A percentile compares a stretch with the other conserved stretches of the same genome.
Evolutionary conservation across 495 filamentous ascomycete genomes (phyloP).

Genomic region (Xeromyces bisporus): DNA sequence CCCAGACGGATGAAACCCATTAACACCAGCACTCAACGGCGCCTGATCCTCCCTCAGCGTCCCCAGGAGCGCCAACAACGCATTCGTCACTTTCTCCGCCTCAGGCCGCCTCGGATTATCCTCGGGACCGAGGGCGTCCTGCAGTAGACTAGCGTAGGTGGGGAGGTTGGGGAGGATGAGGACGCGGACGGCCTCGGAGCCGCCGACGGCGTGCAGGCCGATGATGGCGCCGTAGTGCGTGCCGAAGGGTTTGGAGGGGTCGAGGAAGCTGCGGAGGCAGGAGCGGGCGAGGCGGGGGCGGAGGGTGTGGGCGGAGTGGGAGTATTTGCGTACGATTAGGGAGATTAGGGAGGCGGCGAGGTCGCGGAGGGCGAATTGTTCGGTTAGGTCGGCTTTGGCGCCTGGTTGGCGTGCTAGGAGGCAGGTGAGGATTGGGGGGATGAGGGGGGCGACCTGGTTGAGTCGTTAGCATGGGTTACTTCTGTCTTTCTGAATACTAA

Average conservation of each 20-base stretch:
- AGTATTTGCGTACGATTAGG: constrained; percentile 58
- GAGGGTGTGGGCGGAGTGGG: constrained; percentile 52
- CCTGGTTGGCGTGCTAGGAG: constrained; percentile 74
- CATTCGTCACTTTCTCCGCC: constrained; percentile 43
- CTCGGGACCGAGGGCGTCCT: constrained; percentile 47
- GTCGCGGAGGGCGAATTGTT: constrained; percentile 71
- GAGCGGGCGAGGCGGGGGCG: constrained; percentile 79
- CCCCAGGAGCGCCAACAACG: constrained; percentile 41
- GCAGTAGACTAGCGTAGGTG: constrained; percentile 54
- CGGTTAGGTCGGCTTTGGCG: constrained; percentile 26
- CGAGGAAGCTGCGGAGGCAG: constrained; percentile 78
- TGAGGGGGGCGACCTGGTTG: constrained; percentile 46
- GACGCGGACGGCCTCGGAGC: constrained; percentile 58
- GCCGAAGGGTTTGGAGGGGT: constrained; percentile 59
- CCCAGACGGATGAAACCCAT: constrained; percentile 28
- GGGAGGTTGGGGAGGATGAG: constrained; percentile 68
- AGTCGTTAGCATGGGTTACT: constrained; percentile 3
- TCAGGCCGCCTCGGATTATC: constrained; percentile 34
- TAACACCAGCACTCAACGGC: constrained; percentile 22
- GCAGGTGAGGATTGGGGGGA: constrained; percentile 84
- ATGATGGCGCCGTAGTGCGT: constrained; percentile 77
- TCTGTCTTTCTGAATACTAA: background rate
- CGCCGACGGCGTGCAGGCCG: constrained; percentile 59
- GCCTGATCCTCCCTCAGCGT: constrained; percentile 24
- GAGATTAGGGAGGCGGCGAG: constrained; percentile 63